These are phyloP conservation scores for Sisymbrium irio DNA, from an alignment of 345 rosid species.

Conservation along the genomic window DNA sequence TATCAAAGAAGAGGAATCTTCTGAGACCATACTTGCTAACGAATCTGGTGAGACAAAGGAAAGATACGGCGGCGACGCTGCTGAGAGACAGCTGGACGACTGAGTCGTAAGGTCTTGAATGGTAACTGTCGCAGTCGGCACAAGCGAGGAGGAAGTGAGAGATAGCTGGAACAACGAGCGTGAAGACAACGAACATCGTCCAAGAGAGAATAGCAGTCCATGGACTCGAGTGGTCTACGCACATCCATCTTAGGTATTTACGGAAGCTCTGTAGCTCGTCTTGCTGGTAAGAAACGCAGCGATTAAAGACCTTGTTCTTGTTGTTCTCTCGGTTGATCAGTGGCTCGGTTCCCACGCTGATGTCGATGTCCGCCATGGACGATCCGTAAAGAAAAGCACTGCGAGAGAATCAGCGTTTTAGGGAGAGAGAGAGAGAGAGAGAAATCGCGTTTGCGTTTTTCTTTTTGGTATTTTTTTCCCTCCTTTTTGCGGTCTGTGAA, in stretches of 20 bases:
- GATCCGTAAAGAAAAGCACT: background rate
- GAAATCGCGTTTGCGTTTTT: slow-evolving; percentile 30
- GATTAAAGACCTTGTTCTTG: slow-evolving; percentile 33
- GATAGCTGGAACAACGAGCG: slow-evolving; percentile 55
- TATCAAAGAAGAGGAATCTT: slow-evolving; percentile 86
- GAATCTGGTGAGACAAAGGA: slow-evolving; percentile 64
- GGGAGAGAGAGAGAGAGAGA: slow-evolving; percentile 11
- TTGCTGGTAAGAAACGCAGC: slow-evolving; percentile 56
- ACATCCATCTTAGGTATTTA: slow-evolving; percentile 76
- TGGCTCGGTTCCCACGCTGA: slow-evolving; percentile 23
- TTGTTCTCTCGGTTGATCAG: slow-evolving; percentile 32
- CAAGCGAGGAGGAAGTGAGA: slow-evolving; percentile 84
- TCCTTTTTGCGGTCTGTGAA: slow-evolving; percentile 25
- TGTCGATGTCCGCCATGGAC: slow-evolving; percentile 32
- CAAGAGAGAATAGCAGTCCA: slow-evolving; percentile 64
- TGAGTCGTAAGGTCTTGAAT: slow-evolving; percentile 62
- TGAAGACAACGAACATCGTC: slow-evolving; percentile 63
- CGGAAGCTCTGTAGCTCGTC: slow-evolving; percentile 82
- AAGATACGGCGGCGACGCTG: slow-evolving; percentile 65
- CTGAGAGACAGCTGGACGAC: slow-evolving; percentile 82
- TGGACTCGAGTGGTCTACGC: slow-evolving; percentile 70
- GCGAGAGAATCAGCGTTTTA: background rate
- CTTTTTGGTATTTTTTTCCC: no score
- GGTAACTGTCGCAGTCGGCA: slow-evolving; percentile 60
- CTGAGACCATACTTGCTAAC: slow-evolving; percentile 61